A percentile compares a stretch with the other conserved stretches of the same genome.
Evolutionary conservation across 306 rosid genomes (phyloP).

Genomic region (Lupinus albus): DNA sequence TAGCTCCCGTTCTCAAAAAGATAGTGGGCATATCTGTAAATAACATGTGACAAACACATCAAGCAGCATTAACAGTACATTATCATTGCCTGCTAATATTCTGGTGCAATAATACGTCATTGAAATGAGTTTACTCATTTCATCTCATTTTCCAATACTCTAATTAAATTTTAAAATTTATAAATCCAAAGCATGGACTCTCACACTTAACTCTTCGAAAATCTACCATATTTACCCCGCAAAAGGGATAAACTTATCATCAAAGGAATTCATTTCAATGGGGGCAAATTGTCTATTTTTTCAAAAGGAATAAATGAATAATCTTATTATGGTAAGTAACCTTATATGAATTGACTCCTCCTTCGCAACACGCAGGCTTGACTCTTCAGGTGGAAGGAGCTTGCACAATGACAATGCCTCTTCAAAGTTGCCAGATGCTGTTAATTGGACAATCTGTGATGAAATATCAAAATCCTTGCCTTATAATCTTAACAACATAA

Average conservation of each 20-base stretch:
- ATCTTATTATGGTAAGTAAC: constrained; percentile 47
- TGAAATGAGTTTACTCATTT: constrained; percentile 31
- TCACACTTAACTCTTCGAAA: neutral
- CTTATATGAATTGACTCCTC: constrained; percentile 95
- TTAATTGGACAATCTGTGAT: constrained; percentile 90
- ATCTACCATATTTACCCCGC: too few species aligned
- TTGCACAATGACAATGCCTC: constrained; percentile 98
- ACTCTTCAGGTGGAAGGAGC: constrained; percentile 97
- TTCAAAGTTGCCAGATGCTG: constrained; percentile 96
- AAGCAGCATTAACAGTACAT: constrained; percentile 7
- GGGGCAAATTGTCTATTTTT: constrained; percentile 16
- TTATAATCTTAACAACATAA: constrained; percentile 11
- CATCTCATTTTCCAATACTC: constrained; percentile 18
- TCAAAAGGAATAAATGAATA: constrained; percentile 19
- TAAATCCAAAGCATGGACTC: constrained; percentile 22
- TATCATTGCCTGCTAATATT: constrained; percentile 7
- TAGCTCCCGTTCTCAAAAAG: constrained; percentile 92
- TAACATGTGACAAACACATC: constrained; percentile 39
- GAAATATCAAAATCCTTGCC: constrained; percentile 36
- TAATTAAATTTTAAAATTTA: constrained; percentile 15
- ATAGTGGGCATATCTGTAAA: constrained; percentile 90
- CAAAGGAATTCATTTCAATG: constrained; percentile 25
- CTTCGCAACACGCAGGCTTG: constrained; percentile 91
- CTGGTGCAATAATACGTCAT: neutral
- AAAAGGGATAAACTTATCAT: constrained; percentile 30